Evolutionary conservation across 148 eudicot species (phyloP), one percentile per base, ranked within the genome.

Genomic region (Rheum nobile): DNA sequence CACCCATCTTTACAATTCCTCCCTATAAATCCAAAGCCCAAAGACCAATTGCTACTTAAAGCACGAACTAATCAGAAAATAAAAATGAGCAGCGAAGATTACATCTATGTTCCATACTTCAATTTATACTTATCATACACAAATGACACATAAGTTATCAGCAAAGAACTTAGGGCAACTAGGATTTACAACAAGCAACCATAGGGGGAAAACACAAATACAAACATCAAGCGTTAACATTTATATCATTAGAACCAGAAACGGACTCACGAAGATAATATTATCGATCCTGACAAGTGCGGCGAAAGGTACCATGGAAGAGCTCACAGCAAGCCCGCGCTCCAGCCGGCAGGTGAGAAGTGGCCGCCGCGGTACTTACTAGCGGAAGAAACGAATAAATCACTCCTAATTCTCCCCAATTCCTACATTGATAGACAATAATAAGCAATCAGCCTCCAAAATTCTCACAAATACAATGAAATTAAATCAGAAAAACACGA

Each of bases 281-380:
- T 72, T 91, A 91, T 93, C 96, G 93, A 89, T 89, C 98, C 74
- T 80, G 97, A 94, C 97, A 91, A 91, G 96, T 78, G 74, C 96
- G 88, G 85, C 91, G 77, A 82, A 91, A 89, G 96, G 93, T 94
- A 94, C 98, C 97, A 37, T 89, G 84, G 82, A 81, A 90, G 81
- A 95, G 88, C 88, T 90, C 96, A 73, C 90, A 89, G 83, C 78
- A 89, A 14, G 93, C 93, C 72, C 86, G 90, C 52, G 78, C 83
- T 24, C 80, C 84, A 69, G 79, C 79, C 8, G 87, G 37, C 28
- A 84, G 75, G 73, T 87, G 90, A 1, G 90, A 85, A 13, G 94
- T 85, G 72, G 85, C 80, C 44, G 85, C 68, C 0, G 84, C 79
- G 70, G 75, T 83, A 5, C 86, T 72, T 38, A 75, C 52, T 76